Evolutionary conservation across 352 stramenopile species (phyloP), one percentile per base, ranked within the genome.

Genomic region (Globisporangium parvum): DNA sequence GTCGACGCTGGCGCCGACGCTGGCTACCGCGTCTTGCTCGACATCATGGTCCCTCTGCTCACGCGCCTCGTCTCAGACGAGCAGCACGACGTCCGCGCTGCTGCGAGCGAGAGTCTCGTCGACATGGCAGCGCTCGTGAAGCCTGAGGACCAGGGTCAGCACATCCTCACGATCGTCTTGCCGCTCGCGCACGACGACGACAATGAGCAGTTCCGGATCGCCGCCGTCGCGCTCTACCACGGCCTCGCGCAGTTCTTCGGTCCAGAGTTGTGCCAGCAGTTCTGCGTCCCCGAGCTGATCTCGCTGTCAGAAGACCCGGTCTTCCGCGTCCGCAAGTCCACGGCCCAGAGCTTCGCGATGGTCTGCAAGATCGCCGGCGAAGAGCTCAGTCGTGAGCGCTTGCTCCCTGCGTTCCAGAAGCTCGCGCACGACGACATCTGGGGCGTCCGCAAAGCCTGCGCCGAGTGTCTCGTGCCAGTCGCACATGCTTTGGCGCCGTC

Each of bases 401-500:
- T 98, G 9, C 60, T 98, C 17, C 93, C 94, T 5, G 84, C 88
- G 1, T 98, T 98, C 73, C 74, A 93, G 51, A 59, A 74, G 41
- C 79, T 98, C 0, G 87, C 85, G n/a, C 85, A 83, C 18, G 94
- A 98, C 67, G 91, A 98, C 61, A 96, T 98, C 50, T 98, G 93
- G 72, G 84, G 88, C 31, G 92, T 98, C 21, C 86, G 92, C 6
- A 97, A 97, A 64, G 88, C 91, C 2, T 98, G 91, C 57, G 91
- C 90, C 1, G 92, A 98, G 71, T 93, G 75, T 44, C 62, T 98
- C 21, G 87, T 96, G 20, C 76, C 79, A 51, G 85, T 98, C 18
- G 73, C 91, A 5, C 79, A 97, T 61, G 80, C 85, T 6, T 58
- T 97, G 11, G 70, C 80, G n/a, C 69, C 75, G 1, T 55, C 75